Percentiles rank a stretch among this genome's conserved stretches.
Conservation (phyloP, 1,284 basidiomycete species). For the Leccinum ponderosum region DNA sequence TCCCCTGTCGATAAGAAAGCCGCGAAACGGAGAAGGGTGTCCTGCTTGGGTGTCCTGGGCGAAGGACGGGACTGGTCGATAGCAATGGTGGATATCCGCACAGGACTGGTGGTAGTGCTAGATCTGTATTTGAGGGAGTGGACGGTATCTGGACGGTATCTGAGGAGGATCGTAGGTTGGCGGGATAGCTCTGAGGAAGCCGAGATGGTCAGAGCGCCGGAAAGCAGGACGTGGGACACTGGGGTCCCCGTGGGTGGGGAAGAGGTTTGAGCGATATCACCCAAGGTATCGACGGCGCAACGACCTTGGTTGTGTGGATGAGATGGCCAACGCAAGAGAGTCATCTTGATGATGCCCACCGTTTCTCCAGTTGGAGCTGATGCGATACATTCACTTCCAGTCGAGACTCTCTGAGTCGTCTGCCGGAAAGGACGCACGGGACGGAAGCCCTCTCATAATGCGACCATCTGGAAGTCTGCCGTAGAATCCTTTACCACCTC, state of each 20-base stretch:
- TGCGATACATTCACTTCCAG: conserved; percentile 85
- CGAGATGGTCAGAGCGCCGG: conserved; percentile 43
- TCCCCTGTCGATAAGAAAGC: conserved; percentile 69
- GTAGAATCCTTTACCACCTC: conserved; percentile 64
- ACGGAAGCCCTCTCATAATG: conserved; percentile 60
- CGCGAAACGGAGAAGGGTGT: conserved; percentile 46
- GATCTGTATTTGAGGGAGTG: conserved; percentile 31
- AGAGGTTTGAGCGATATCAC: neutral
- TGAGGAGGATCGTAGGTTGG: conserved; percentile 31
- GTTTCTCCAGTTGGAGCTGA: conserved; percentile 76
- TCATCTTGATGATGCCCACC: conserved; percentile 46
- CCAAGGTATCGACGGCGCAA: conserved; percentile 26
- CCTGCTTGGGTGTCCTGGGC: conserved; percentile 29
- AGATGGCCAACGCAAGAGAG: conserved; percentile 17
- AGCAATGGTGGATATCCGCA: conserved; percentile 58
- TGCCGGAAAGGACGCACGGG: conserved; percentile 38
- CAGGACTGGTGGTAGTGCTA: conserved; percentile 23
- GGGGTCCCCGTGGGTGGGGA: conserved; percentile 1
- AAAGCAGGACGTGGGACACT: conserved; percentile 39
- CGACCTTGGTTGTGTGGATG: conserved; percentile 30
- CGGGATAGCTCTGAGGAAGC: conserved; percentile 34
- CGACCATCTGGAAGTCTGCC: conserved; percentile 51
- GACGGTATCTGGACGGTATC: conserved; percentile 13
- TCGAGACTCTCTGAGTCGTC: conserved; percentile 41
- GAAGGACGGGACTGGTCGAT: conserved; percentile 67